Base-by-base conservation (phyloP, 2,329 filamentous ascomycete species). In the Neonectria ditissima region DNA sequence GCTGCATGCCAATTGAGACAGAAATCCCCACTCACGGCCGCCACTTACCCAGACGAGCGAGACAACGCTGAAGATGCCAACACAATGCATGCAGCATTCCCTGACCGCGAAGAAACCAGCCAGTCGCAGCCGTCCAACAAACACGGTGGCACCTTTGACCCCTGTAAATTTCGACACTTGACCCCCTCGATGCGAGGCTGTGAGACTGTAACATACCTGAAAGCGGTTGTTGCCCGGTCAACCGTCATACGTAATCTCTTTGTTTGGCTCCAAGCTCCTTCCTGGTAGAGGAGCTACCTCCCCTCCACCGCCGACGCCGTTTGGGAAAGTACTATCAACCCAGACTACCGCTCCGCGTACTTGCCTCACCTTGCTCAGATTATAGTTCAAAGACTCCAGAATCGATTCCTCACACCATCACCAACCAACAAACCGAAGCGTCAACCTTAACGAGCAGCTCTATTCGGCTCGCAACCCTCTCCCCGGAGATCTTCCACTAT, bases 211-310 rank as follows among this genome's bases (percentile, higher is more conserved):
- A 13, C 30, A 2, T 28, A 28, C 18, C 54, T 39, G 14, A 45
- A 54, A 54, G 18, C 34, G 55, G 55, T 10, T n/a, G 60, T 63
- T 65, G 59, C 63, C 55, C 37, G 43, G 48, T 47, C 63, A 63
- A 65, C 63, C 5, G 20, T 6, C n/a, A 43, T 39, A 53, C 44
- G 59, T 55, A 65, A 63, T 55, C 47, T 52, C 60, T 51, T 58
- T 65, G 63, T 65, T 65, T 65, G 30, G 55, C 63, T 54, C 41
- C 60, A 44, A 65, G 60, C 63, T 66, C 55, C 59, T 43, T 4
- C 45, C 34, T 24, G 16, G 39, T 44, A 61, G 50, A 32, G 45
- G 28, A 62, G 62, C 62, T 62, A 34, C 43, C 28, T 28, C 37
- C 43, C 48, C 58, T 44, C 47, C 34, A 30, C 45, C n/a, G 28